phyloP scores from a whole-genome alignment of 1,284 basidiomycete genomes.

The Naganishia albida region DNA sequence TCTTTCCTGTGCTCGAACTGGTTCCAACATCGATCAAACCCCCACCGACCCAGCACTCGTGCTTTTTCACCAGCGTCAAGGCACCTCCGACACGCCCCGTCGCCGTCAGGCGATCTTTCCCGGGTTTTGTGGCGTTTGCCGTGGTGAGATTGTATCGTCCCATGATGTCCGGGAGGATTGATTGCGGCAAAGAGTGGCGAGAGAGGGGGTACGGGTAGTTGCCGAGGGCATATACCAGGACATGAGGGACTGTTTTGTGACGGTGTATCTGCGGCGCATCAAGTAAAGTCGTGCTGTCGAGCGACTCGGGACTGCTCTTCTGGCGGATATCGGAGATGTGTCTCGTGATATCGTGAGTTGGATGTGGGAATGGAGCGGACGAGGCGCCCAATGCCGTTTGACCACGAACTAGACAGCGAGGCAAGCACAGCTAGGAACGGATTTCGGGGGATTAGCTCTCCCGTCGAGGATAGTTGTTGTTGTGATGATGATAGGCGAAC shows the following conservation, averaged over 20 bases:
- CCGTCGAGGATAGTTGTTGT: too few relatives aligned
- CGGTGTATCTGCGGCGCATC: background rate
- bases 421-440: too few relatives aligned
- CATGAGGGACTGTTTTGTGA: constrained; percentile 19
- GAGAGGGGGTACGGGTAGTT: constrained; percentile 33
- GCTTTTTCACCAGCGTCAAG: constrained; percentile 24
- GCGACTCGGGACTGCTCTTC: background rate
- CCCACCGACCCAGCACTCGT: constrained; percentile 29
- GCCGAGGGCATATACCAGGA: constrained; percentile 32
- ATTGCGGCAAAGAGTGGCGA: constrained; percentile 33
- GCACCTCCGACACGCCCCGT: background rate
- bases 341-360: background rate
- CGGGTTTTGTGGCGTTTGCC: background rate
- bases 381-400: too few relatives aligned
- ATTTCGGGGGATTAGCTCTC: too few relatives aligned
- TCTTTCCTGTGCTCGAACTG: background rate
- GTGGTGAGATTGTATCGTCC: background rate
- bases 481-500: too few relatives aligned
- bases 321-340: background rate
- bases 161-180: constrained; percentile 28
- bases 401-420: too few relatives aligned
- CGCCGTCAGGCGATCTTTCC: background rate
- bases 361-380: too few relatives aligned
- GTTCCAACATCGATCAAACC: constrained; percentile 19
- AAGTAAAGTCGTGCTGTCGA: too few relatives aligned